Evolutionary conservation across 768 basidiomycete species (phyloP), one percentile per base, ranked within the genome.

Genomic region (Symmetrospora coprosmae): DNA sequence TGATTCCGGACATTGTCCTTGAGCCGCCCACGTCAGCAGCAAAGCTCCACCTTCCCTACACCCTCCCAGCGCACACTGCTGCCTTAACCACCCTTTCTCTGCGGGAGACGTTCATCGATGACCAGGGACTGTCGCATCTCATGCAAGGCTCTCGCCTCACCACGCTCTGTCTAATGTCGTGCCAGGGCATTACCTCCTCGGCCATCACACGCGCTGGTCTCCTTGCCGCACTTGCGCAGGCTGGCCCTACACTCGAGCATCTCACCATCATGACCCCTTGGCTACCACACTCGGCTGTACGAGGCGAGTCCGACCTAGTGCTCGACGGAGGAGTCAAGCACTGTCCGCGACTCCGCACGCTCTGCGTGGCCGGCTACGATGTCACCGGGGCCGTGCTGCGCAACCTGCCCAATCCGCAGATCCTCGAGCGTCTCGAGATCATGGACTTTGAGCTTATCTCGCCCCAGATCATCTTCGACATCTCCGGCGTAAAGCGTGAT

Each of bases 81-180:
- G 4, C 19, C 7, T 37, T 63, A 19, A 47, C 58, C 9, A 48
- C 46, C 7, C 62, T 63, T 19, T 43, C 41, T 3, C 46, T 63
- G 21, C 40, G 62, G 6, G 62, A 63, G 39, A 63, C 62, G 17
- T 59, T 63, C 31, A 48, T 63, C n/a, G 62, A 63, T 37, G 55
- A 63, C 46, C 30, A 23, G 19, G 53, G 53, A 4, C 56, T 63
- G 2, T 59, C 30, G 14, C 58, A 59, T 34, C 55, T 63, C 2
- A 28, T 50, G 28, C 51, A 45, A 14, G 28, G 41, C 23, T 41
- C 40, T 11, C 14, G 23, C 9, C 45, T 63, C 21, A 47, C 43
- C 2, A 33, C 52, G 8, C 43, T 63, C 21, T 59, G 52, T 41
- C 21, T 62, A 27, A 59, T 63, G 62, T 61, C 59, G 25, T 62